Percentiles rank a stretch among this genome's conserved stretches.
Conservation (phyloP, 129 eudicot genomes). For the Silybum marianum region DNA sequence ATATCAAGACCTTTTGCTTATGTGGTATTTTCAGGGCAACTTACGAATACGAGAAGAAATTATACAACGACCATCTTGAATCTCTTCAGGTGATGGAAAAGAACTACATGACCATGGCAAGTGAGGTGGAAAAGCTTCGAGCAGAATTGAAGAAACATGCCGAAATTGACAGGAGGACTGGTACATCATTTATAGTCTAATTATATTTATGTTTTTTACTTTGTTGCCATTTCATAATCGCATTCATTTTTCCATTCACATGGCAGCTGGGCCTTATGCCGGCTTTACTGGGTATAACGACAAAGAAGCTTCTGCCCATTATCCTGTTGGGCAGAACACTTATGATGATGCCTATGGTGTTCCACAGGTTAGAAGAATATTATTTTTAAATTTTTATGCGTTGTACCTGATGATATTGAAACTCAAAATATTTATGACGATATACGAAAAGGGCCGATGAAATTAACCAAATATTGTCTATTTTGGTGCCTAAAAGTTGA, state of each 20-base stretch:
- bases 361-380: conserved; percentile 56
- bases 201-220: neutral
- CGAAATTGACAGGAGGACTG: conserved; percentile 65
- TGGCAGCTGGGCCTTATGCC: conserved; percentile 58
- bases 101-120: conserved; percentile 88
- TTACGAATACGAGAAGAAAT: conserved; percentile 81
- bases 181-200: conserved; percentile 34
- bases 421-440: neutral
- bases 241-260: neutral
- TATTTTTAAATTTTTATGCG: conserved; percentile 2
- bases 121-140: conserved; percentile 92
- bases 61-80: conserved; percentile 89
- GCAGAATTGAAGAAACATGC: conserved; percentile 72
- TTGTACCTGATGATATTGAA: neutral
- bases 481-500: conserved; percentile 7
- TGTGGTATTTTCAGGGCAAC: conserved; percentile 62
- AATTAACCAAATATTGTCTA: neutral
- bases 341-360: conserved; percentile 50
- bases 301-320: conserved; percentile 51
- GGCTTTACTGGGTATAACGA: conserved; percentile 60
- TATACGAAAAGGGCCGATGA: neutral
- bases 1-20: neutral
- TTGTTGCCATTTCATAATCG: neutral
- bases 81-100: conserved; percentile 98
- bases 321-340: conserved; percentile 50